Conservation (phyloP, 805 yeast species). For the Monosporozyma yasuniensis region DNA sequence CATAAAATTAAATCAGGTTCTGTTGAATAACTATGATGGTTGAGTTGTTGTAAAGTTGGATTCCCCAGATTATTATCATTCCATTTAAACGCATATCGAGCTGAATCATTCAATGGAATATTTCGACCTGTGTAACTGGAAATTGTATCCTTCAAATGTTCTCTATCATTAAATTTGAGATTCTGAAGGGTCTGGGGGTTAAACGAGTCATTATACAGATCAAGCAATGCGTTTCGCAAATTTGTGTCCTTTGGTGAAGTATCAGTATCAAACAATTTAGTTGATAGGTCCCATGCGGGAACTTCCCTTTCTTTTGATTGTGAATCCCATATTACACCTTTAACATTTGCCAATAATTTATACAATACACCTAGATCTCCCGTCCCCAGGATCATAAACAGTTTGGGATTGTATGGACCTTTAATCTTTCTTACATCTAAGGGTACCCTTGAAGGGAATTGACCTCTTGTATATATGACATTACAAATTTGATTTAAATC, state of each 20-base stretch:
- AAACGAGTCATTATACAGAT: background rate
- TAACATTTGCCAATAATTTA: background rate
- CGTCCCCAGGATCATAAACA: conserved; percentile 2
- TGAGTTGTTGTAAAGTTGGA: background rate
- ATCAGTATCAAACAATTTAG: background rate
- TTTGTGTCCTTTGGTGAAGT: background rate
- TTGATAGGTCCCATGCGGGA: background rate
- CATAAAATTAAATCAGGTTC: background rate
- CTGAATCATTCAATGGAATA: background rate
- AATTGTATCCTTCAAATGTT: background rate
- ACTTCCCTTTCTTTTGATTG: too few species aligned
- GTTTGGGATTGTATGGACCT: background rate
- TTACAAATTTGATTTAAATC: background rate
- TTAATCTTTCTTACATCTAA: background rate
- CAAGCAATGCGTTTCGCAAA: background rate
- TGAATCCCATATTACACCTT: background rate
- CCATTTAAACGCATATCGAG: background rate
- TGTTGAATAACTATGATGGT: background rate
- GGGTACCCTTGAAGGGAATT: background rate
- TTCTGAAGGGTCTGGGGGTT: background rate
- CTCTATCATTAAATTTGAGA: background rate
- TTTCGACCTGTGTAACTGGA: background rate
- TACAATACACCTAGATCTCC: conserved; percentile 1
- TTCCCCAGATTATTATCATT: background rate
- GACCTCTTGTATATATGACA: background rate